Base-by-base conservation (phyloP, 2,329 filamentous ascomycete genomes). In the Gnomoniopsis sp. region DNA sequence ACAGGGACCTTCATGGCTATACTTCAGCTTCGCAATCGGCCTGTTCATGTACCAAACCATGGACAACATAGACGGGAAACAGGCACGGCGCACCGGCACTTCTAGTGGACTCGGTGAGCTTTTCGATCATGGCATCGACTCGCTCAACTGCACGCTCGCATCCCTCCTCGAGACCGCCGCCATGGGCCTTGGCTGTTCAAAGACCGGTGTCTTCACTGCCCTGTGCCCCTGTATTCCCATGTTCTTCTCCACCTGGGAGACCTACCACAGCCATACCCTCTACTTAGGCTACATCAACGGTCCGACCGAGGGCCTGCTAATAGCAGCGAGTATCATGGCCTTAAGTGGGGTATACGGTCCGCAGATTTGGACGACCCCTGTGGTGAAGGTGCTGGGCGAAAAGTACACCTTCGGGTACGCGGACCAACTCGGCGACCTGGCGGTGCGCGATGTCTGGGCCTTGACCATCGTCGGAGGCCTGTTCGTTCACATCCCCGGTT, bases 231-330 rank as follows among this genome's bases (percentile, higher is more conserved):
- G 92, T 67, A 78, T 99, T 48, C 91, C 95, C 61, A 99, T 99
- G 95, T 99, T 96, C 80, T 97, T 99, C 77, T 97, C 93, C 3
- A 99, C 95, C 2, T 99, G 95, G 95, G 95, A 99, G 77, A 99
- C 95, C 1, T 99, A 97, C 73, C 95, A 99, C 75, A 97, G 95
- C 6, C 95, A 99, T 73, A 98, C 95, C 0, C 79, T 99, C 6
- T 99, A 96, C 74, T 86, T 99, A 14, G 95, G 95, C 57, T 91
- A 93, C 72, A 89, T 99, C 83, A 99, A 99, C 72, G 95, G 95
- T 1, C 95, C 95, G 2, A 99, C 95, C 36, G 95, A 99, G 78
- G 95, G 95, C 21, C 79, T 99, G 36, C 87, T 98, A 54, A 88
- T 99, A 63, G 95, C 93, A 26, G 93, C 91, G 70, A 75, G 78